phyloP scores from a whole-genome alignment of 2,329 filamentous ascomycete species.

The Botrytis hyacinthi region DNA sequence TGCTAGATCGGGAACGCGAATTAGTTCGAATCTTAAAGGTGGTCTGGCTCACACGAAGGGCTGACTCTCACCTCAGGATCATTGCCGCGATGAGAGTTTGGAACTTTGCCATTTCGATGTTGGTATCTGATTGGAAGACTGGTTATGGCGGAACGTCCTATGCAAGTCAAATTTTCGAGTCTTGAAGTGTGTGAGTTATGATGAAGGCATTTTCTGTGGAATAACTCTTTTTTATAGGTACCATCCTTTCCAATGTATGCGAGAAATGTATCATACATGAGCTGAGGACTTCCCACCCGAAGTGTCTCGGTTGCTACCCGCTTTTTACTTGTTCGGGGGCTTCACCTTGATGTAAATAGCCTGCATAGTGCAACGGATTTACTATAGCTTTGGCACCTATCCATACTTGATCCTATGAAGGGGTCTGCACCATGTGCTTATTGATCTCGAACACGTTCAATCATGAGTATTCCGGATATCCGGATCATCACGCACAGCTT shows the following conservation, averaged over 20 bases:
- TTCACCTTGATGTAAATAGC: neutral
- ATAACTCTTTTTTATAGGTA: neutral
- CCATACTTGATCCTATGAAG: neutral
- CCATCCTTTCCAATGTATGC: neutral
- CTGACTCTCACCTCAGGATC: neutral
- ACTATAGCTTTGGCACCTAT: neutral
- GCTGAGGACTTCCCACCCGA: neutral
- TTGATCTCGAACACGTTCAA: neutral
- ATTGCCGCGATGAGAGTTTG: neutral
- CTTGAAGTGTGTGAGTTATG: neutral
- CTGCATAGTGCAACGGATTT: conserved; percentile 1
- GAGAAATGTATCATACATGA: neutral
- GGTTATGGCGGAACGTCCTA: neutral
- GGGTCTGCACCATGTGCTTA: neutral
- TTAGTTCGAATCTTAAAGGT: neutral
- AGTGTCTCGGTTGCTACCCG: neutral
- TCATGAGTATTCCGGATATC: neutral
- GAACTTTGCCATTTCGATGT: conserved; percentile 7
- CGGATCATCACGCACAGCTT: neutral
- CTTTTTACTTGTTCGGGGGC: neutral
- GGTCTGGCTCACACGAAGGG: neutral
- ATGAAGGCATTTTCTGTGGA: neutral
- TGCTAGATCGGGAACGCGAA: conserved; percentile 1
- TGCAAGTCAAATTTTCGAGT: neutral
- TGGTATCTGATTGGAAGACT: neutral